phyloP scores from a whole-genome alignment of 192 early-diverging fungal species.

The Coemansia sp. region DNA sequence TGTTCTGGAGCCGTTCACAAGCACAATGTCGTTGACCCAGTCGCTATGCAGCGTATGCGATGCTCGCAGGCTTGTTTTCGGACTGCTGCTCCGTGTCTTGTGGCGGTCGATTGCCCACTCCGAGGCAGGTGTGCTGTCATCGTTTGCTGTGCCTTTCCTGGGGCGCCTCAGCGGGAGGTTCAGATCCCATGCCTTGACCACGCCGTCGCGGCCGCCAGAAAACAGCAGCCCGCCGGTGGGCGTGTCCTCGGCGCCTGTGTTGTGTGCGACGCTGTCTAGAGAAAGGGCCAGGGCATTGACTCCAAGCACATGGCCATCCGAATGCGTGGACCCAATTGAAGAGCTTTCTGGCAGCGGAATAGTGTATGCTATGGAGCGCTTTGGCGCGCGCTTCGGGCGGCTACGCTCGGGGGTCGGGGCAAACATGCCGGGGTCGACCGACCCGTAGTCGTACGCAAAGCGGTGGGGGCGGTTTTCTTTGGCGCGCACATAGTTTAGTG shows the following conservation, averaged over 20 bases:
- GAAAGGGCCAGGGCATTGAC: conserved; percentile 81
- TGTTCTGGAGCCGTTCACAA: conserved; percentile 29
- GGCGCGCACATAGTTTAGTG: conserved; percentile 35
- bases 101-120: conserved; percentile 32
- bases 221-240: conserved; percentile 71
- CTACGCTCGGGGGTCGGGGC: conserved; percentile 42
- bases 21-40: conserved; percentile 93
- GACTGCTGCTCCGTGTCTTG: conserved; percentile 30
- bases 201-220: conserved; percentile 86
- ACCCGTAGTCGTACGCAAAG: conserved; percentile 54
- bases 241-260: not conserved
- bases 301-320: conserved; percentile 70
- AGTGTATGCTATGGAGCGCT: conserved; percentile 44
- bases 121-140: not conserved
- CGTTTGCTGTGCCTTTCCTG: not conserved
- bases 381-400: conserved; percentile 44
- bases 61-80: conserved; percentile 64
- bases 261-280: not conserved
- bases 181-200: conserved; percentile 85
- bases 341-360: conserved; percentile 40
- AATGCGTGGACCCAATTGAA: not conserved
- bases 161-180: conserved; percentile 23
- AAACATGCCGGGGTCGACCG: conserved; percentile 55
- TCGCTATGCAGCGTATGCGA: conserved; percentile 84
- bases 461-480: conserved; percentile 52